Conservation (phyloP, 2,329 filamentous ascomycete species). For the Blumeria hordei region DNA sequence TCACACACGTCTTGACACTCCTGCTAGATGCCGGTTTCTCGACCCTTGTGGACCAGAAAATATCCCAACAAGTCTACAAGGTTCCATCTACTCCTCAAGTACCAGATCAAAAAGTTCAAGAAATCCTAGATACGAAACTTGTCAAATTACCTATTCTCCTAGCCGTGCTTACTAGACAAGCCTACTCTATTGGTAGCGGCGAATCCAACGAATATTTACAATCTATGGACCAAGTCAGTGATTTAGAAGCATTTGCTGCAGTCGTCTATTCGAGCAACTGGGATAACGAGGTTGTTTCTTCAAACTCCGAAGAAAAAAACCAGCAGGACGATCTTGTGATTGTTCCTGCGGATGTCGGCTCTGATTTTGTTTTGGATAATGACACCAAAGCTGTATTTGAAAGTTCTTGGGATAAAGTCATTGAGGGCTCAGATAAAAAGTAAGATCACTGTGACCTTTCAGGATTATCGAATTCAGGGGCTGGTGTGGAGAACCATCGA, state of each 20-base stretch:
- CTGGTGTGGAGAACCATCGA: too few relatives aligned
- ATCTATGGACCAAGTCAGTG: constrained; percentile 51
- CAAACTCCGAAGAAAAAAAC: constrained; percentile 1
- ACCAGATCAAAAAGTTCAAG: constrained; percentile 19
- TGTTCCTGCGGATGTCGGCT: constrained; percentile 5
- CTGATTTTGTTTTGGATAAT: constrained; percentile 30
- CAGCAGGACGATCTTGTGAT: constrained; percentile 2
- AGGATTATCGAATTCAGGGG: too few relatives aligned
- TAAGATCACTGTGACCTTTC: too few relatives aligned
- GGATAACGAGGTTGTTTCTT: constrained; percentile 31
- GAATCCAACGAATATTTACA: constrained; percentile 46
- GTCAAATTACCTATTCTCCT: constrained; percentile 72
- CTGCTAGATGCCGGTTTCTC: constrained; percentile 77
- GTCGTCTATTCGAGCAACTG: constrained; percentile 76
- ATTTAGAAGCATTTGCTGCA: constrained; percentile 63
- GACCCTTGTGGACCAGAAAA: constrained; percentile 57
- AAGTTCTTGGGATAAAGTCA: constrained; percentile 44
- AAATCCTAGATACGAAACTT: constrained; percentile 25
- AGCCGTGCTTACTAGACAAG: constrained; percentile 74
- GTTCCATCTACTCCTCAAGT: constrained; percentile 18
- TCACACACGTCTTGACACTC: constrained; percentile 63
- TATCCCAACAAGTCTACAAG: constrained; percentile 59
- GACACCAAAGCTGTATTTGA: constrained; percentile 31
- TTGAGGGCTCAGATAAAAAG: constrained; percentile 14
- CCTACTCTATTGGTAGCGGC: constrained; percentile 66